Conservation (phyloP, 352 stramenopile genomes). For the Phytophthora capsici region DNA sequence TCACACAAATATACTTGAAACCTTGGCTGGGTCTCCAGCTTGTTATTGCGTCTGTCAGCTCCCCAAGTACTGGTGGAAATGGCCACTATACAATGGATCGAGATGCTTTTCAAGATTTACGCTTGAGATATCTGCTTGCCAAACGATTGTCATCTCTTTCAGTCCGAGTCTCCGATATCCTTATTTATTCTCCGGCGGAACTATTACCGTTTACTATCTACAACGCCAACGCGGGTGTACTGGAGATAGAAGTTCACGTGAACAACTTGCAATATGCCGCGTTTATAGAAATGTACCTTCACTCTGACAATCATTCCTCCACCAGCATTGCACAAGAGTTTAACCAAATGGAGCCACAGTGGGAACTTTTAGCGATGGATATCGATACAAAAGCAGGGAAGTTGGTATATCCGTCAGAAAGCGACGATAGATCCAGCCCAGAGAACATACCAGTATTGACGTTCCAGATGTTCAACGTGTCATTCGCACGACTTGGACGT, state of each 20-base stretch:
- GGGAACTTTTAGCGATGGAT: constrained; percentile 23
- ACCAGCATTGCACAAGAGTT: not conserved
- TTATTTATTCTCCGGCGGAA: constrained; percentile 12
- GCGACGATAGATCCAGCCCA: no score
- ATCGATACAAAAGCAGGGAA: constrained; percentile 10
- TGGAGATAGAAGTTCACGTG: constrained; percentile 31
- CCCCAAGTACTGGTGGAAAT: not conserved
- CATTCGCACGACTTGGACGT: constrained; percentile 18
- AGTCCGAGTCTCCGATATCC: constrained; percentile 22
- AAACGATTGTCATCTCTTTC: constrained; percentile 5
- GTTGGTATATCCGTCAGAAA: constrained; percentile 2
- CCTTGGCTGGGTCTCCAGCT: constrained; percentile 34
- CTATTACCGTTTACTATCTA: constrained; percentile 16
- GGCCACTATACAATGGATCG: constrained; percentile 16
- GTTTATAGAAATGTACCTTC: constrained; percentile 4
- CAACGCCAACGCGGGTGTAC: constrained; percentile 9
- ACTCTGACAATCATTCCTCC: not conserved
- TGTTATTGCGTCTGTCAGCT: constrained; percentile 12
- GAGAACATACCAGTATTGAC: not conserved
- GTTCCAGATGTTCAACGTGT: constrained; percentile 17
- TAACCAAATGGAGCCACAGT: constrained; percentile 18
- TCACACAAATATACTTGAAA: constrained; percentile 32
- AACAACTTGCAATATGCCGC: constrained; percentile 3
- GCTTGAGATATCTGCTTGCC: constrained; percentile 19
- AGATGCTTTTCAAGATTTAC: constrained; percentile 27